phyloP scores from a whole-genome alignment of 495 filamentous ascomycete species.

The Friedmanniomyces simplex region DNA sequence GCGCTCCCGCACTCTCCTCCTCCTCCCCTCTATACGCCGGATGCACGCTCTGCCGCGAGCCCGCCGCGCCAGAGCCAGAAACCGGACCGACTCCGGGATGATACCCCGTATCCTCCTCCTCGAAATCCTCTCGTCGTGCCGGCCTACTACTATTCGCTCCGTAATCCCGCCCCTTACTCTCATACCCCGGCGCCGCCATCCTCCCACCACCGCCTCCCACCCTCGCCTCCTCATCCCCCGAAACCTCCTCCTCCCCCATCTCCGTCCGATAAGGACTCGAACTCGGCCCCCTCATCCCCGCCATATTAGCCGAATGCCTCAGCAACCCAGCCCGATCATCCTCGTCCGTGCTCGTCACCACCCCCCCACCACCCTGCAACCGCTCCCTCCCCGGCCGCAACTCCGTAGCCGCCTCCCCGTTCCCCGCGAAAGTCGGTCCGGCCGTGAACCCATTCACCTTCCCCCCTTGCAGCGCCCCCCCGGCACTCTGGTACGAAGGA shows the following conservation, averaged over 20 bases:
- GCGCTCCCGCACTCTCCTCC: background rate
- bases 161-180: background rate
- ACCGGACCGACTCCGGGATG: constrained; percentile 6
- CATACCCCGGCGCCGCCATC: background rate
- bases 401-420: constrained; percentile 13
- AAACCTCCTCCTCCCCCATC: constrained; percentile 3
- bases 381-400: background rate
- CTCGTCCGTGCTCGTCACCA: background rate
- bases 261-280: constrained; percentile 1
- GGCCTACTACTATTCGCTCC: background rate
- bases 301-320: constrained; percentile 1
- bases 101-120: constrained; percentile 11
- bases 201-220: background rate
- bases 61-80: background rate
- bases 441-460: background rate
- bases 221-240: constrained; percentile 3
- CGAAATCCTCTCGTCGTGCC: background rate
- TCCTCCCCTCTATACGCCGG: constrained; percentile 3
- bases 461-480: too few species aligned
- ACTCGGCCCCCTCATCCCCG: background rate
- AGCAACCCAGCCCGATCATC: constrained; percentile 12
- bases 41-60: background rate
- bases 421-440: constrained; percentile 2
- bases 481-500: constrained; percentile 2
- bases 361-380: background rate